phyloP scores from a whole-genome alignment of 805 yeast species.

The Lachancea mirantina region DNA sequence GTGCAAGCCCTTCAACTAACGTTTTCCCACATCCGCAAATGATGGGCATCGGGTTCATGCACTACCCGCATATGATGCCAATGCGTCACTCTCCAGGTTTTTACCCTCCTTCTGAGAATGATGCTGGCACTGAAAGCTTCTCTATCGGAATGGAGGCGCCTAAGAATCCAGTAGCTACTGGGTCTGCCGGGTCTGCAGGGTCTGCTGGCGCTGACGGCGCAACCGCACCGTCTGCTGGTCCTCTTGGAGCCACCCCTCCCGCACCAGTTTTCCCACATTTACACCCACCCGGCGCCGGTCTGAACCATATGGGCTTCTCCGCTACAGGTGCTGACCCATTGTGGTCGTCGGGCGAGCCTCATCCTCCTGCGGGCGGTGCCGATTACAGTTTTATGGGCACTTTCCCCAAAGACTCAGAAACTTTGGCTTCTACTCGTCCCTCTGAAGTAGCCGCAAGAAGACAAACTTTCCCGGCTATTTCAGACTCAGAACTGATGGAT shows the following conservation, averaged over 20 bases:
- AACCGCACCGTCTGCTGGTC: too few relatives aligned
- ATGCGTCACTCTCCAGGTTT: constrained; percentile 25
- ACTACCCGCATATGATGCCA: constrained; percentile 30
- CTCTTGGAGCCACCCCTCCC: too few relatives aligned
- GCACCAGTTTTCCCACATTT: too few relatives aligned
- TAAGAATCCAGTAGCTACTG: constrained; percentile 5
- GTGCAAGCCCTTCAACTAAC: constrained; percentile 14
- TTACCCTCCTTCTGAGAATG: constrained; percentile 23
- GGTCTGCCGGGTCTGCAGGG: constrained; percentile 2
- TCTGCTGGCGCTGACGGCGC: neutral
- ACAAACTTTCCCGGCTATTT: constrained; percentile 28
- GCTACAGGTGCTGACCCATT: constrained; percentile 6
- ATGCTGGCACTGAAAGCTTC: constrained; percentile 11
- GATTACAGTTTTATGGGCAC: constrained; percentile 5
- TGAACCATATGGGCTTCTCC: constrained; percentile 6
- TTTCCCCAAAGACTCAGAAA: constrained; percentile 1
- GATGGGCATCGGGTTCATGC: constrained; percentile 29
- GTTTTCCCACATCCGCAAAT: constrained; percentile 21
- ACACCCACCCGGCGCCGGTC: constrained; percentile 1
- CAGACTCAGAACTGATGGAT: constrained; percentile 18
- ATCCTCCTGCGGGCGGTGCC: constrained; percentile 4
- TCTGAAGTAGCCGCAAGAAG: constrained; percentile 22
- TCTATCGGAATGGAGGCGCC: too few relatives aligned
- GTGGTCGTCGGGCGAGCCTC: constrained; percentile 5
- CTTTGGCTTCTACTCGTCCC: too few relatives aligned